Base-by-base conservation (phyloP, 2,329 filamentous ascomycete species). In the Ophiostoma populinum region DNA sequence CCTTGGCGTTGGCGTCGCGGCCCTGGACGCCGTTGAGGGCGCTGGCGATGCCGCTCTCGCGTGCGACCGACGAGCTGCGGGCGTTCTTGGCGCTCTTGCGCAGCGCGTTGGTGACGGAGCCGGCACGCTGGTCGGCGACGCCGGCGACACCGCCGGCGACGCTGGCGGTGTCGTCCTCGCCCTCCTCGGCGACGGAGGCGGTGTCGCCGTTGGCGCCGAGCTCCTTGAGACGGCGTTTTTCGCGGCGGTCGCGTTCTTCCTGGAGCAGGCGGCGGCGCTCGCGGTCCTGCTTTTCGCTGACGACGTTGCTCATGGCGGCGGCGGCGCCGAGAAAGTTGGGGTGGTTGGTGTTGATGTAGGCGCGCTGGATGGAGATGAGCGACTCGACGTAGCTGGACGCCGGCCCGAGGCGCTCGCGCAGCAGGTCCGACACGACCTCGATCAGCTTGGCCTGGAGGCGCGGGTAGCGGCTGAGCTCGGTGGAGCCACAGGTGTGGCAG, bases 311-410 rank as follows among this genome's bases (percentile, higher is more conserved):
- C 90, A 98, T 98, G 42, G 90, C 90, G 24, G 86, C 87, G 16
- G 90, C 87, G 12, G 90, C 90, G 29, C 90, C 90, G 12, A 95
- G 71, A 62, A 98, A 98, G 57, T 98, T 98, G 32, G 90, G 90
- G 53, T 98, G 90, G 51, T 98, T 98, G 27, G 90, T 98, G 62
- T 98, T 98, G 60, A 98, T 95, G 57, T 98, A 98, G 15, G 90
- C 90, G 45, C 90, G 73, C 57, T 98, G 90, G 41, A 98, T 98
- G 18, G 90, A 80, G 45, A 98, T 98, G 42, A 98, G 66, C 26
- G 87, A 95, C 55, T 94, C 90, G 28, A 98, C 90, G 46, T 98
- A 98, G 35, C 60, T 68, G 2, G 87, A 92, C 38, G 80, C 75
- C 9, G 90, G 90, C 2, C 90, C 90, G 6, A 98, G 66, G 40